Percentiles rank a stretch among this genome's conserved stretches.
Conservation (phyloP, 75 land plant species). For the Cunninghamia lanceolata region DNA sequence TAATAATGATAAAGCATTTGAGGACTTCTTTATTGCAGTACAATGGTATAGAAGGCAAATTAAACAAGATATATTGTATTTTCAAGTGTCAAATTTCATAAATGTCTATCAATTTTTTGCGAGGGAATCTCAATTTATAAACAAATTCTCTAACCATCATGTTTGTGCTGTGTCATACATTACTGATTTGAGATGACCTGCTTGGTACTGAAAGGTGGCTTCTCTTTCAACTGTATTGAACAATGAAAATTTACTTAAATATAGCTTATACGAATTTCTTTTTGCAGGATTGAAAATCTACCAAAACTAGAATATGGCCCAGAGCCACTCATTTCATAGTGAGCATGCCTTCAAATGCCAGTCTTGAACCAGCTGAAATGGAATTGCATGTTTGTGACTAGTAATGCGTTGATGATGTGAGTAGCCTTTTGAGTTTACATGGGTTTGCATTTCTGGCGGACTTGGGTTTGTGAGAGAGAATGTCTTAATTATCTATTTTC, state of each 20-base stretch:
- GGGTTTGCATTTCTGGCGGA: background rate
- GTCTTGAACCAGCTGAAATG: background rate
- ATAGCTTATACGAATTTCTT: background rate
- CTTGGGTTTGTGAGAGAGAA: background rate
- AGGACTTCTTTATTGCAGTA: background rate
- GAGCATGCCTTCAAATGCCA: background rate
- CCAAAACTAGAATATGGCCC: conserved; percentile 37
- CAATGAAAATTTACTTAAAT: background rate
- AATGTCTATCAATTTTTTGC: background rate
- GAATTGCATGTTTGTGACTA: background rate
- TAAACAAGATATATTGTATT: background rate
- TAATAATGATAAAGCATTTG: background rate
- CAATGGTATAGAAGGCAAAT: background rate
- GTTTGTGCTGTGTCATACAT: background rate
- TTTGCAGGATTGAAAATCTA: conserved; percentile 36
- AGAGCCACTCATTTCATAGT: conserved; percentile 22
- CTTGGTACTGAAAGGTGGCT: background rate
- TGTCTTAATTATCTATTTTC: background rate
- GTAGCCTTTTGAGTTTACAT: background rate
- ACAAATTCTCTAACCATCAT: background rate
- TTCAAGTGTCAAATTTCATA: background rate
- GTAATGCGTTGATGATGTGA: background rate
- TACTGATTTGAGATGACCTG: background rate
- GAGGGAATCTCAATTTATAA: background rate
- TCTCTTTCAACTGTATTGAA: background rate